phyloP scores from a whole-genome alignment of 495 filamentous ascomycete species.

The Letharia columbiana region DNA sequence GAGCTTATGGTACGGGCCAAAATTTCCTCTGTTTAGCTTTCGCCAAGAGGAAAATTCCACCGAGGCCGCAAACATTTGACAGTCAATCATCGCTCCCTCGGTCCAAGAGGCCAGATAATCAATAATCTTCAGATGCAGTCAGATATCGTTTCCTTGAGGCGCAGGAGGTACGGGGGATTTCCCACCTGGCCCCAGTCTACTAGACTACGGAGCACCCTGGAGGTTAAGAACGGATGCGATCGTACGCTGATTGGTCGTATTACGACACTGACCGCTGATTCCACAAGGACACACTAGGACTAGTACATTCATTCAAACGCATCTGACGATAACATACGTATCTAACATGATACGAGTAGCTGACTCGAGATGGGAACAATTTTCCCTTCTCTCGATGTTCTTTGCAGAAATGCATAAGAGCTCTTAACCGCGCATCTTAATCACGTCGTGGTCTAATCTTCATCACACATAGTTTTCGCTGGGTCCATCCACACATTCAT shows the following conservation, averaged over 20 bases:
- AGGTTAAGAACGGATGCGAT: background rate
- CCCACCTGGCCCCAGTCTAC: background rate
- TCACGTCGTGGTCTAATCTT: background rate
- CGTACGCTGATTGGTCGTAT: conserved; percentile 4
- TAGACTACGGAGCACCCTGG: background rate
- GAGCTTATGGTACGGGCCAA: background rate
- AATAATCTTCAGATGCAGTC: background rate
- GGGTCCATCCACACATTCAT: background rate
- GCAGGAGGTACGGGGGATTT: conserved; percentile 3
- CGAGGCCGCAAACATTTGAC: background rate
- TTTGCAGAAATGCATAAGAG: background rate
- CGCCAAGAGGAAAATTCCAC: background rate
- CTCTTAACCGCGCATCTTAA: background rate
- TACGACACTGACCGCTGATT: conserved; percentile 2
- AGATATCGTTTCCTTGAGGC: conserved; percentile 1
- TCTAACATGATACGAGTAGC: background rate
- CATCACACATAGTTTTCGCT: background rate
- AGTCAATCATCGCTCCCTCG: background rate
- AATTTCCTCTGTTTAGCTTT: background rate
- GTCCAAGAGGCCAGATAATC: background rate
- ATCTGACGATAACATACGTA: background rate
- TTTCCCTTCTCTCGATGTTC: background rate
- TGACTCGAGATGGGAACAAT: background rate
- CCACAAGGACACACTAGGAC: background rate
- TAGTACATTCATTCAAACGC: background rate